These are phyloP conservation scores for Somion occarium DNA, from an alignment of 1,284 basidiomycete genomes.

Conservation along the genomic window DNA sequence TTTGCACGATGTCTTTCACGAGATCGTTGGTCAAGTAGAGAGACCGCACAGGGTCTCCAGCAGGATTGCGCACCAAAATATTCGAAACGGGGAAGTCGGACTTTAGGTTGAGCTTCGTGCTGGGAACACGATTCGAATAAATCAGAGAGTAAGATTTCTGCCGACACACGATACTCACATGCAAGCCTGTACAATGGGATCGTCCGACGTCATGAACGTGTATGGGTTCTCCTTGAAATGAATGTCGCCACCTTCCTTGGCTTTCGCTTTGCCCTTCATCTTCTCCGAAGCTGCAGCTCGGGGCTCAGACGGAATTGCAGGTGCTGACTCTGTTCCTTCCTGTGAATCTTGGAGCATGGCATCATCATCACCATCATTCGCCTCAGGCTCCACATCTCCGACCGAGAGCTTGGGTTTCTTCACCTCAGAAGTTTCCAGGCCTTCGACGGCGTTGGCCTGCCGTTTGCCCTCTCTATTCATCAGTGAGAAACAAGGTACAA, in stretches of 20 bases:
- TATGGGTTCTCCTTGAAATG: constrained; percentile 91
- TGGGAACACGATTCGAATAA: constrained; percentile 29
- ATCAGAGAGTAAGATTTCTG: neutral
- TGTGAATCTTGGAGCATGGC: neutral
- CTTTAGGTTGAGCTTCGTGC: constrained; percentile 71
- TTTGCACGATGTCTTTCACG: constrained; percentile 73
- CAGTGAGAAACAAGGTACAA: neutral
- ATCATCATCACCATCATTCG: neutral
- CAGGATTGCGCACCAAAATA: constrained; percentile 85
- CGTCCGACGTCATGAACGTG: constrained; percentile 69
- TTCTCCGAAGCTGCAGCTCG: neutral
- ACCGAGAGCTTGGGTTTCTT: constrained; percentile 44
- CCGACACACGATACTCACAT: constrained; percentile 45
- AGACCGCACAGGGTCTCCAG: constrained; percentile 73
- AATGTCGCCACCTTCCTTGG: constrained; percentile 33
- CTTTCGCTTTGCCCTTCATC: constrained; percentile 21
- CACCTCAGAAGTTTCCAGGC: constrained; percentile 35
- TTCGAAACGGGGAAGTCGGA: constrained; percentile 74
- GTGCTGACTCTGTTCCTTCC: neutral
- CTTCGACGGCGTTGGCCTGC: constrained; percentile 35
- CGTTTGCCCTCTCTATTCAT: constrained; percentile 42
- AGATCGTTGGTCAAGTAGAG: constrained; percentile 89
- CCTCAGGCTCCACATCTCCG: constrained; percentile 15
- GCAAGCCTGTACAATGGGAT: constrained; percentile 67
- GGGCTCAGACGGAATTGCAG: neutral